A percentile compares a stretch with the other conserved stretches of the same genome.
phyloP scores from a whole-genome alignment of 2,329 filamentous ascomycete genomes.

The Epichloe coenophiala region DNA sequence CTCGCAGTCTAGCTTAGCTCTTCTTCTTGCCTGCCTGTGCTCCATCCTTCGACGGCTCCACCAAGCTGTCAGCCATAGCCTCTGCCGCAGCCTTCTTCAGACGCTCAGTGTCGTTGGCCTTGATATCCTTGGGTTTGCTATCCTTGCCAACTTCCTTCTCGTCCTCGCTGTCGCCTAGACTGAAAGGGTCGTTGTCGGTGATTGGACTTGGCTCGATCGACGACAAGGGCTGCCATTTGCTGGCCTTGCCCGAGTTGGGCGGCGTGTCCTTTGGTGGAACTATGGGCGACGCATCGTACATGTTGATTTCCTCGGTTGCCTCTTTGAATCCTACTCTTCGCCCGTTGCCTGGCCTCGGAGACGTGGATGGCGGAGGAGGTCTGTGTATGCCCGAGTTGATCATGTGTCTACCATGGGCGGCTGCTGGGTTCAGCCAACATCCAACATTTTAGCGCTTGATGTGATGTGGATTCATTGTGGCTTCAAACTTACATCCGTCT shows the following conservation, averaged over 20 bases:
- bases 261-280: slow-evolving; percentile 37
- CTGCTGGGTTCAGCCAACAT: slow-evolving; percentile 9
- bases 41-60: slow-evolving; percentile 24
- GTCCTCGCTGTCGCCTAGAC: slow-evolving; percentile 87
- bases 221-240: slow-evolving; percentile 95
- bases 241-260: slow-evolving; percentile 47
- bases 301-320: slow-evolving; percentile 62
- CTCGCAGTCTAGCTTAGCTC: slow-evolving; percentile 12
- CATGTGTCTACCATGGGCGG: slow-evolving; percentile 18
- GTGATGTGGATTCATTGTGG: not conserved
- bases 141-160: slow-evolving; percentile 49
- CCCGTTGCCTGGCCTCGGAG: slow-evolving; percentile 33
- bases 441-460: not conserved
- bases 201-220: slow-evolving; percentile 71
- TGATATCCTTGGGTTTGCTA: slow-evolving; percentile 36
- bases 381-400: slow-evolving; percentile 73
- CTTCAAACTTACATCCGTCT: slow-evolving; percentile 44
- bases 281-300: slow-evolving; percentile 54
- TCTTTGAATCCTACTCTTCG: slow-evolving; percentile 46
- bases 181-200: slow-evolving; percentile 88
- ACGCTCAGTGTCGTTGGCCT: slow-evolving; percentile 44
- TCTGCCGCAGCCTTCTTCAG: slow-evolving; percentile 52
- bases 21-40: slow-evolving; percentile 21
- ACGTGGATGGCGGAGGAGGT: slow-evolving; percentile 40
- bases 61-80: slow-evolving; percentile 43